These are phyloP conservation scores for Dryadomyces quercivorus DNA, from an alignment of 2,329 filamentous ascomycete genomes.

Conservation along the genomic window DNA sequence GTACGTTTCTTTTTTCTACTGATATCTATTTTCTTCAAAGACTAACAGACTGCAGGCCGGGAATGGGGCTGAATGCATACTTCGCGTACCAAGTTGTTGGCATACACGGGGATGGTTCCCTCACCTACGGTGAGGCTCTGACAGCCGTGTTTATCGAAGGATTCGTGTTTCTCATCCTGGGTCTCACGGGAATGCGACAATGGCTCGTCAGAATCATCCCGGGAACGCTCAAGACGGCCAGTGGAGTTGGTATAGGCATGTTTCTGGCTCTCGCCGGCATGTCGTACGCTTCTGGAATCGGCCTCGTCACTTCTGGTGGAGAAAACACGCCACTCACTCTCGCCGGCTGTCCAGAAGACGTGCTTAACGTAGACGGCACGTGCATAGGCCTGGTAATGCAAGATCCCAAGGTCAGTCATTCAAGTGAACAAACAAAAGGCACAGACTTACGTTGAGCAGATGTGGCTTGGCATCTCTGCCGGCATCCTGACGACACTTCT, in stretches of 20 bases:
- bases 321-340: constrained; percentile 60
- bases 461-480: constrained; percentile 79
- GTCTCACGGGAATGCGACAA: constrained; percentile 57
- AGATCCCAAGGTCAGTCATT: constrained; percentile 4
- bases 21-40: neutral
- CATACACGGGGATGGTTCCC: constrained; percentile 40
- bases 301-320: constrained; percentile 58
- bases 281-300: constrained; percentile 73
- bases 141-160: constrained; percentile 55
- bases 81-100: constrained; percentile 58
- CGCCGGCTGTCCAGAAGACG: constrained; percentile 56
- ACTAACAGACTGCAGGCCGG: constrained; percentile 31
- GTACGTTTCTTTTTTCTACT: constrained; percentile 31
- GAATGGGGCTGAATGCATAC: constrained; percentile 57
- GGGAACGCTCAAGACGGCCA: constrained; percentile 52
- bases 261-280: constrained; percentile 53
- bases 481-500: constrained; percentile 70
- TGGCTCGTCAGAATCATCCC: constrained; percentile 59
- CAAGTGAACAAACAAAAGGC: neutral
- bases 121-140: constrained; percentile 47
- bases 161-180: constrained; percentile 51
- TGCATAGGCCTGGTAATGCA: constrained; percentile 2
- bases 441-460: constrained; percentile 24
- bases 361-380: constrained; percentile 25
- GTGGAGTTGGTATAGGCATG: constrained; percentile 52